phyloP scores from a whole-genome alignment of 306 rosid species.

The Psophocarpus tetragonolobus region DNA sequence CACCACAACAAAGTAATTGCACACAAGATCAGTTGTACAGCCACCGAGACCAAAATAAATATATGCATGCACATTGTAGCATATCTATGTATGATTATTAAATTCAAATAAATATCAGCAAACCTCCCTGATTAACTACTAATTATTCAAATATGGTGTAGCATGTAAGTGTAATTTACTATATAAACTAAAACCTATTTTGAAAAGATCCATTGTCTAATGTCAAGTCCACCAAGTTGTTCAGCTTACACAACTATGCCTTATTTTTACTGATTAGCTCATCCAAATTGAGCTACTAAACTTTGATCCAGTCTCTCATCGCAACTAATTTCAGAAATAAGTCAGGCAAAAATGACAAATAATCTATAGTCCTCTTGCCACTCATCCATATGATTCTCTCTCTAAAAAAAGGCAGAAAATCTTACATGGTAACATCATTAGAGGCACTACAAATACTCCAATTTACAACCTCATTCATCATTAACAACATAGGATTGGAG shows the following conservation, averaged over 20 bases:
- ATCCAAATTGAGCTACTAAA: slow-evolving; percentile 8
- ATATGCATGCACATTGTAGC: neutral
- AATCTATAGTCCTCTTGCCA: neutral
- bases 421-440: slow-evolving; percentile 17
- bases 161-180: neutral
- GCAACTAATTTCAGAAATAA: slow-evolving; percentile 5
- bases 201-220: slow-evolving; percentile 18
- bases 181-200: slow-evolving; percentile 22
- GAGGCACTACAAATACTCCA: neutral
- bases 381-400: neutral
- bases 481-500: neutral
- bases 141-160: neutral
- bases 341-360: neutral
- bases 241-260: slow-evolving; percentile 15
- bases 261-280: neutral
- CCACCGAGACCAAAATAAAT: slow-evolving; percentile 19
- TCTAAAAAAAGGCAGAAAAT: neutral
- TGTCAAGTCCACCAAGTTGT: slow-evolving; percentile 16
- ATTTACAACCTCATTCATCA: neutral
- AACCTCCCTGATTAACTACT: slow-evolving; percentile 23
- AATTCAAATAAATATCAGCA: slow-evolving; percentile 13
- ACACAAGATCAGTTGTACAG: slow-evolving; percentile 29
- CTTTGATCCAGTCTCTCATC: slow-evolving; percentile 32
- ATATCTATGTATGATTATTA: neutral
- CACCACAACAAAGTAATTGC: slow-evolving; percentile 38